Conservation (phyloP, 495 filamentous ascomycete genomes). For the Sordaria brevicollis region DNA sequence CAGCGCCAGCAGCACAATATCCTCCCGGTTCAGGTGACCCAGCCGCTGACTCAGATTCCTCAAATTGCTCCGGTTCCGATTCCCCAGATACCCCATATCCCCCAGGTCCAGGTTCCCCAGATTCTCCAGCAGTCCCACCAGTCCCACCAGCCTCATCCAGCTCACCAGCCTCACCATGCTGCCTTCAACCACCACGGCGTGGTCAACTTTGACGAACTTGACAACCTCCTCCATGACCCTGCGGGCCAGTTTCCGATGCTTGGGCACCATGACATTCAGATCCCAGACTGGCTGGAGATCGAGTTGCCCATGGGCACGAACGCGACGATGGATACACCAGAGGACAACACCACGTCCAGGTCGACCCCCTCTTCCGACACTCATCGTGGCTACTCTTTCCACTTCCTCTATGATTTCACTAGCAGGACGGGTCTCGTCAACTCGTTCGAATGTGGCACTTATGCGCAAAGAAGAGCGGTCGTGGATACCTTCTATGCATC, state of each 20-base stretch:
- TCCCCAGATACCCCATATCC: background rate
- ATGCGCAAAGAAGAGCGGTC: constrained; percentile 14
- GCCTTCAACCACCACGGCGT: background rate
- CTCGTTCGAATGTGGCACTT: constrained; percentile 23
- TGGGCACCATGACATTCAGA: background rate
- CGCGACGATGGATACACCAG: background rate
- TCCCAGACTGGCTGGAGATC: constrained; percentile 10
- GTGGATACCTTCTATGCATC: constrained; percentile 10
- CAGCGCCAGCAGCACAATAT: background rate
- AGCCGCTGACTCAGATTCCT: background rate
- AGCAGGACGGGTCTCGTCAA: constrained; percentile 18
- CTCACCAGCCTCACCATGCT: background rate
- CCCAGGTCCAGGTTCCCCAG: background rate
- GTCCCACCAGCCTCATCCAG: background rate
- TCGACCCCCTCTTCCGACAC: background rate
- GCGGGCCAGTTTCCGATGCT: constrained; percentile 10
- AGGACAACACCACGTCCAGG: background rate
- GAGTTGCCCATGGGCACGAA: background rate
- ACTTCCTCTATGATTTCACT: constrained; percentile 20
- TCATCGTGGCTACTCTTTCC: constrained; percentile 14
- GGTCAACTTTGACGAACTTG: constrained; percentile 9
- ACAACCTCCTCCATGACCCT: constrained; percentile 13
- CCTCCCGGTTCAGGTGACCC: background rate
- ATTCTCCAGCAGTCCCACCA: background rate
- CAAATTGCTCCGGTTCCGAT: background rate